Evolutionary conservation across 805 yeast genomes (phyloP), one percentile per base, ranked within the genome.

Genomic region (Candida insectalens): DNA sequence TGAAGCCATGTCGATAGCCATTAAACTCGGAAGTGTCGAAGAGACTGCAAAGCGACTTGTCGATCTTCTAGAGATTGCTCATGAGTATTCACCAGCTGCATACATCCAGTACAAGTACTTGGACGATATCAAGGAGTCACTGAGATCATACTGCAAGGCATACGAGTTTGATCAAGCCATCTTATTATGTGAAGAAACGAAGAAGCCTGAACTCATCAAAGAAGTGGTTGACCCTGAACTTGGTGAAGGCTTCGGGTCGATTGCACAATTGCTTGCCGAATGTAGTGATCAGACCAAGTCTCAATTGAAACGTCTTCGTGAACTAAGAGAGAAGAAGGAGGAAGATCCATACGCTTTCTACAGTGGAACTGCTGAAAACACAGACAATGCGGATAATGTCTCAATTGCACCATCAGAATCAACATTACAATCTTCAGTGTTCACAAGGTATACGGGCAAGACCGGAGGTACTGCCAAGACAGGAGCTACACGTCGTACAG

Each of bases 381-480:
- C 65, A 19, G 94, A 84, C 48, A 74, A 83, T 10, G 88, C 95
- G 1, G 99, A 92, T 55, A 83, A 88, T 53, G 92, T 92, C 7
- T 88, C 97, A 0, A 71, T 92, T 42, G 97, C 96, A 0, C 92
- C 95, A 1, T 82, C 95, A 0, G 96, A 87, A 54, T 77, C 95
- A 0, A 84, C 96, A 0, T 83, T 95, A 0, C 81, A 83, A 19
- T 94, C 89, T 25, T 87, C 97, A 0, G 84, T 88, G 55, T 83
- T 85, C 62, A 92, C 99, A 1, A 71, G 95, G 52, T 92, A 92
- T 56, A 92, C 98, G 0, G 98, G 97, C 42, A 88, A 89, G 58
- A 88, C 97, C 1, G 68, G 81, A 1, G 95, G 95, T 17, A 92
- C 98, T 3, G 97, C 97, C 4, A 82, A 83, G 51, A 92, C 98